Evolutionary conservation across 2,329 filamentous ascomycete genomes (phyloP), one percentile per base, ranked within the genome.

Genomic region (Thermothelomyces thermophilus): DNA sequence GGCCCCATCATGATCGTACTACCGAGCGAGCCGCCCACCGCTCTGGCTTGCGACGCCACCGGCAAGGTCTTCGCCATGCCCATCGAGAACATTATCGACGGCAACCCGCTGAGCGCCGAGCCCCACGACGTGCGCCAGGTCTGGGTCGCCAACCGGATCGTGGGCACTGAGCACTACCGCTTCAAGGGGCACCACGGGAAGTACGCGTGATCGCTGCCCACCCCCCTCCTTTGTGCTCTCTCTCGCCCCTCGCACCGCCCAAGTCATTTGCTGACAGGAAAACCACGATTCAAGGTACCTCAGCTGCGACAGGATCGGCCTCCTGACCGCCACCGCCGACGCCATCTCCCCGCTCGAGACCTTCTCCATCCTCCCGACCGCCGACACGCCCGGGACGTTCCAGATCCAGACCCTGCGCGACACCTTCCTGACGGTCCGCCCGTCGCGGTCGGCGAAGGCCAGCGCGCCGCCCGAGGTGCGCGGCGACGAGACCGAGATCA

Each of bases 101-200:
- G 75, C 22, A 86, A 95, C 64, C 79, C 87, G 3, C 67, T 76
- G n/a, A 95, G 83, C 5, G 89, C 91, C 8, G 93, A 98, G 70
- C 93, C 93, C 43, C 90, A 96, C 67, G 90, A 97, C 66, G 90
- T 97, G 53, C 77, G 91, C 53, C 90, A 96, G 71, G 93, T 98
- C 14, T 98, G 91, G 87, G 81, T 97, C 57, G 89, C 87, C 53
- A 95, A 86, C 60, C 80, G 79, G 58, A 84, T 96, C 11, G 80
- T 84, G 0, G 91, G 91, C 3, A 91, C 86, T 1, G 87, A 94
- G 56, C 76, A 78, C 30, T 84, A 88, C 59, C 86, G 86, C 51
- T 87, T 98, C 67, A 96, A 95, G 69, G 88, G 89, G 0, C 86
- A 91, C 60, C 87, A 96, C 68, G 90, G 90, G 55, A 85, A 80